Evolutionary conservation across 768 basidiomycete genomes (phyloP).

Genomic region (Suillus decipiens): DNA sequence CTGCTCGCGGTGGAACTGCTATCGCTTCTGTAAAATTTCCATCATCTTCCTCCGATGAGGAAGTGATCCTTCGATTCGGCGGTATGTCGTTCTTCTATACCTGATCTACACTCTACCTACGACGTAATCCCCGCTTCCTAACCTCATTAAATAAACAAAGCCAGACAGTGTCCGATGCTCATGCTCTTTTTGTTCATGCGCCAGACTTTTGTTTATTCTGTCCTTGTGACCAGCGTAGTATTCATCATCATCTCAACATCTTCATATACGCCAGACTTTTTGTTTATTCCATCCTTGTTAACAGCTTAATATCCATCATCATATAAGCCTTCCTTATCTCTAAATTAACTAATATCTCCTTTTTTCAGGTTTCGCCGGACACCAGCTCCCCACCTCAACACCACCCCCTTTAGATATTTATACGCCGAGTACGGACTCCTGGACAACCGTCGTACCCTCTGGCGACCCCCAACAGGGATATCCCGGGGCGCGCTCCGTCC

Average conservation of each 20-base stretch:
- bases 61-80: conserved; percentile 40
- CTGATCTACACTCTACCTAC: conserved; percentile 5
- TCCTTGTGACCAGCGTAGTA: neutral
- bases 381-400: conserved; percentile 33
- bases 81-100: conserved; percentile 22
- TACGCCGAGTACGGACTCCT: conserved; percentile 24
- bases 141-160: neutral
- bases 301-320: neutral
- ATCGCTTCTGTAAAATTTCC: conserved; percentile 30
- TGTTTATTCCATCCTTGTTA: neutral
- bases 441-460: conserved; percentile 25
- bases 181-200: neutral
- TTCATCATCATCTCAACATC: neutral
- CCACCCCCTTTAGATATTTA: conserved; percentile 37
- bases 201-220: too few species aligned
- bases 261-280: neutral
- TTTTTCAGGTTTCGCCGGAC: conserved; percentile 35
- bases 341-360: conserved; percentile 15
- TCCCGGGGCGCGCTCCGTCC: conserved; percentile 38
- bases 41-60: conserved; percentile 7
- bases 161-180: neutral
- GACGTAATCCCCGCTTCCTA: conserved; percentile 4
- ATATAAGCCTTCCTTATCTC: too few species aligned
- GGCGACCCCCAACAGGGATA: conserved; percentile 29
- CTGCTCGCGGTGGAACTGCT: conserved; percentile 43